Percentiles rank a stretch among this genome's conserved stretches.
Evolutionary conservation across 2,329 filamentous ascomycete genomes (phyloP).

Genomic region (Phaeoacremonium minimum): DNA sequence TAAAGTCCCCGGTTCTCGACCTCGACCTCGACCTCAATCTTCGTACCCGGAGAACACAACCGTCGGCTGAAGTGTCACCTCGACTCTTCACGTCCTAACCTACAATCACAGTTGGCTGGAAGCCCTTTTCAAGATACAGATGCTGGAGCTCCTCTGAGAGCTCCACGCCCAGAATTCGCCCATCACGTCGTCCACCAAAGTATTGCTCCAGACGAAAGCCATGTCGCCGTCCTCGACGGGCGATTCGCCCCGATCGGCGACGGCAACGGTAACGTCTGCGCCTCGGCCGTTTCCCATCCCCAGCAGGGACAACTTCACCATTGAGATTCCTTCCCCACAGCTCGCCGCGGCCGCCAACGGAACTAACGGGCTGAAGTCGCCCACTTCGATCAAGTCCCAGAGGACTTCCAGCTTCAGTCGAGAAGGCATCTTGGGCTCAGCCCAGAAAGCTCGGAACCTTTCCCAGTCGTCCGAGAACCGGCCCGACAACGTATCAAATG

Average conservation of each 20-base stretch:
- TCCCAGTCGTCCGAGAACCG: slow-evolving; percentile 50
- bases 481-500: slow-evolving; percentile 35
- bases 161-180: slow-evolving; percentile 1
- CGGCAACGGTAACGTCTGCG: slow-evolving; percentile 25
- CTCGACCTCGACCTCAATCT: too few relatives aligned
- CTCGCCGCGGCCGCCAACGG: slow-evolving; percentile 36
- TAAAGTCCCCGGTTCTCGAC: too few relatives aligned
- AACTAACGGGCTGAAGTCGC: slow-evolving; percentile 42
- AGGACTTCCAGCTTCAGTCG: slow-evolving; percentile 47
- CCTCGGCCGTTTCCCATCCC: slow-evolving; percentile 39
- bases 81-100: too few relatives aligned
- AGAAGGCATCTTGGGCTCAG: slow-evolving; percentile 48
- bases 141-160: slow-evolving; percentile 6
- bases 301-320: slow-evolving; percentile 40
- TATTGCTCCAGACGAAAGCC: slow-evolving; percentile 4
- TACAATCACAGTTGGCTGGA: too few relatives aligned
- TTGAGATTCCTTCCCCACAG: slow-evolving; percentile 43
- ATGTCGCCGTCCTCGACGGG: slow-evolving; percentile 52
- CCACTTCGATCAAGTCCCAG: slow-evolving; percentile 40
- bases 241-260: slow-evolving; percentile 44
- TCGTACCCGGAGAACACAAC: too few relatives aligned
- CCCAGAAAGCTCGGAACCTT: slow-evolving; percentile 49
- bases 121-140: too few relatives aligned
- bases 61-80: too few relatives aligned
- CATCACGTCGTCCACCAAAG: slow-evolving; percentile 7